A percentile compares a stretch with the other conserved stretches of the same genome.
Conservation (phyloP, 2,329 filamentous ascomycete genomes). For the Talaromyces sp. region DNA sequence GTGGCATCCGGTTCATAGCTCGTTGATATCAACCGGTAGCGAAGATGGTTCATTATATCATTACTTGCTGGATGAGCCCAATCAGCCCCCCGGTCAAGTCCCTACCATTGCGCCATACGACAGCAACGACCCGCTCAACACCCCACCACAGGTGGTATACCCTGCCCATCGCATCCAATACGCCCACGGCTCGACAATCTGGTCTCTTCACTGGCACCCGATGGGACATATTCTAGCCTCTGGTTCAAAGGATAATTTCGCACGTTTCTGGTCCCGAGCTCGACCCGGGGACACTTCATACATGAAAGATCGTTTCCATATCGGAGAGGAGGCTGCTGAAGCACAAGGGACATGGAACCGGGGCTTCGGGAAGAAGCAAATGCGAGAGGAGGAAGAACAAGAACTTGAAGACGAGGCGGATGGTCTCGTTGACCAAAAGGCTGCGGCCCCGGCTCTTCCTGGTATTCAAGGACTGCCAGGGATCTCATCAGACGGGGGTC, state of each 20-base stretch:
- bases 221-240: constrained; percentile 92
- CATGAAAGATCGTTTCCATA: constrained; percentile 88
- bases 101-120: constrained; percentile 79
- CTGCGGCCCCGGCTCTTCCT: constrained; percentile 50
- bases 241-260: constrained; percentile 93
- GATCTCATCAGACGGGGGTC: constrained; percentile 39
- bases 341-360: constrained; percentile 92
- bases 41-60: constrained; percentile 86
- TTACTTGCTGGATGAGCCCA: constrained; percentile 93
- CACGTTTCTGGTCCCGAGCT: constrained; percentile 90
- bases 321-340: constrained; percentile 88
- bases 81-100: constrained; percentile 68
- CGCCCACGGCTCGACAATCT: constrained; percentile 92
- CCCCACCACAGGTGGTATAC: constrained; percentile 83
- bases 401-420: constrained; percentile 92
- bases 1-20: constrained; percentile 91
- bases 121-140: constrained; percentile 69
- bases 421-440: constrained; percentile 85
- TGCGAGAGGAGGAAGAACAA: constrained; percentile 88
- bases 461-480: constrained; percentile 51
- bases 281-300: constrained; percentile 82
- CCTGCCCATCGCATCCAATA: constrained; percentile 82
- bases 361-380: constrained; percentile 68
- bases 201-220: constrained; percentile 97
- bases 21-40: constrained; percentile 83